Percentiles rank a stretch among this genome's conserved stretches.
Evolutionary conservation across 768 basidiomycete species (phyloP).

Genomic region (Hypholoma sublateritium): DNA sequence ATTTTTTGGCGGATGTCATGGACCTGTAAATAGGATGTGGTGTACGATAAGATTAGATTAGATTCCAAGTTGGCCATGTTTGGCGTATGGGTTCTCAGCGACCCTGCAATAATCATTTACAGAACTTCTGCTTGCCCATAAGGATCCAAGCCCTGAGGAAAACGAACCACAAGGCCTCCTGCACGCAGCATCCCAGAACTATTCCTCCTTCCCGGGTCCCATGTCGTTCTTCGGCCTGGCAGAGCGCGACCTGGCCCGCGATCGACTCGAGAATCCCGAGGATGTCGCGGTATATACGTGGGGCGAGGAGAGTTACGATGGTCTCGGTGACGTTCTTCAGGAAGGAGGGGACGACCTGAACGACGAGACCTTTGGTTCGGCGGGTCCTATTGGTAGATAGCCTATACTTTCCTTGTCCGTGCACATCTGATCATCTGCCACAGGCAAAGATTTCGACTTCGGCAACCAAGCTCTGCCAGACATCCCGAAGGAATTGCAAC

Average conservation of each 20-base stretch:
- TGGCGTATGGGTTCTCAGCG: slow-evolving; percentile 13
- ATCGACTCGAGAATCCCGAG: slow-evolving; percentile 48
- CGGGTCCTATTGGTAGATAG: slow-evolving; percentile 67
- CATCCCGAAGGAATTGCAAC: slow-evolving; percentile 21
- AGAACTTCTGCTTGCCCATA: neutral
- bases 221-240: slow-evolving; percentile 89
- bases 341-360: slow-evolving; percentile 94
- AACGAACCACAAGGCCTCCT: neutral
- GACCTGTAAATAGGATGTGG: slow-evolving; percentile 18
- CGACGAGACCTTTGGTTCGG: slow-evolving; percentile 91
- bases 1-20: slow-evolving; percentile 81
- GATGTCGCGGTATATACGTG: slow-evolving; percentile 87
- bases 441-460: slow-evolving; percentile 94
- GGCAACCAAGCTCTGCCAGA: slow-evolving; percentile 42
- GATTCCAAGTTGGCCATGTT: slow-evolving; percentile 23
- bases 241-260: slow-evolving; percentile 59
- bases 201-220: slow-evolving; percentile 30
- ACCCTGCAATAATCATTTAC: slow-evolving; percentile 3
- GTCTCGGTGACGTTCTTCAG: slow-evolving; percentile 81
- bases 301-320: slow-evolving; percentile 90
- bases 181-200: slow-evolving; percentile 16
- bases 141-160: neutral
- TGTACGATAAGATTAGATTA: slow-evolving; percentile 23
- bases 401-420: neutral
- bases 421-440: slow-evolving; percentile 3